Evolutionary conservation across 169 alveolate species (phyloP).

Genomic region (Eimeria necatrix): DNA sequence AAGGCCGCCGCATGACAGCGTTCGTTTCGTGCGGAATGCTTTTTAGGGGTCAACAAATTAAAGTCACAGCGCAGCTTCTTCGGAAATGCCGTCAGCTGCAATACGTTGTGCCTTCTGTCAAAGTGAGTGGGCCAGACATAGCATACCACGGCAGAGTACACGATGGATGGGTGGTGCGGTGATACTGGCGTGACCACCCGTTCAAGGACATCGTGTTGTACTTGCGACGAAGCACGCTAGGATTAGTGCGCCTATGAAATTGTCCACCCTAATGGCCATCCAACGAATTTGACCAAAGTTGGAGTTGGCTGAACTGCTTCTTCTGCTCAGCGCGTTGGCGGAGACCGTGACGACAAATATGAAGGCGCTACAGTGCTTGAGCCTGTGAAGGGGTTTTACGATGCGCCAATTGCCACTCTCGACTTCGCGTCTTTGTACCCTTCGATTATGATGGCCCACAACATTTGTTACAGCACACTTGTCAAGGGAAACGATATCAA

Average conservation of each 20-base stretch:
- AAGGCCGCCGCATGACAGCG: background rate
- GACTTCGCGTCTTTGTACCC: slow-evolving; percentile 99
- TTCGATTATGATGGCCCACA: slow-evolving; percentile 99
- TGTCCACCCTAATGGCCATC: background rate
- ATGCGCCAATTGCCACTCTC: slow-evolving; percentile 98
- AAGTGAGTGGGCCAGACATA: slow-evolving; percentile 41
- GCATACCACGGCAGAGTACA: background rate
- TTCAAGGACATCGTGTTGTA: too few relatives aligned
- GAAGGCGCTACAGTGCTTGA: slow-evolving; percentile 98
- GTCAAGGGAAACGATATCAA: slow-evolving; percentile 89
- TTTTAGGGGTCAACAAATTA: slow-evolving; percentile 98
- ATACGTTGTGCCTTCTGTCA: slow-evolving; percentile 74
- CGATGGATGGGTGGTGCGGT: too few relatives aligned
- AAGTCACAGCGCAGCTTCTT: slow-evolving; percentile 96
- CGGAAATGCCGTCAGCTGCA: slow-evolving; percentile 61
- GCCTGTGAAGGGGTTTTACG: slow-evolving; percentile 96
- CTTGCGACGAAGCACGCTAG: too few relatives aligned
- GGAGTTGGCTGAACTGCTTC: background rate
- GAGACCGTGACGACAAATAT: slow-evolving; percentile 79
- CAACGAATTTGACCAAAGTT: background rate
- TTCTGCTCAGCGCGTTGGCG: slow-evolving; percentile 69
- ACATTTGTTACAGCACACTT: slow-evolving; percentile 98
- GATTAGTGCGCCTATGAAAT: too few relatives aligned
- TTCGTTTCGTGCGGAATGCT: slow-evolving; percentile 7
- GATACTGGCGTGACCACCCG: too few relatives aligned